These are phyloP conservation scores for Remersonia thermophila DNA, from an alignment of 2,329 filamentous ascomycete genomes.

Conservation along the genomic window DNA sequence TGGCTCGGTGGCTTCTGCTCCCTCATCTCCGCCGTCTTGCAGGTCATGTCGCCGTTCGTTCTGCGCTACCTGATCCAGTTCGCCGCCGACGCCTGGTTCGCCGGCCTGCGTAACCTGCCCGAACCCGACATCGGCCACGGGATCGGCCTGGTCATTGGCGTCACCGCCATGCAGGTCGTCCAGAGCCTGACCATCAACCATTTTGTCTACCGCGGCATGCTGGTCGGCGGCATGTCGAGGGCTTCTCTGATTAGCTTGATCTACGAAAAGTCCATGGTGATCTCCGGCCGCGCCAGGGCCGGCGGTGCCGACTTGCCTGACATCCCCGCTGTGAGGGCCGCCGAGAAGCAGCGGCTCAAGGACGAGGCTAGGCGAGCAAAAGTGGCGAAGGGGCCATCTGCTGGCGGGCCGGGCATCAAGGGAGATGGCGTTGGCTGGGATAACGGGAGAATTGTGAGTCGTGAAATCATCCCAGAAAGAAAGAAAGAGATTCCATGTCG, in stretches of 20 bases:
- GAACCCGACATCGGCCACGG: constrained; percentile 61
- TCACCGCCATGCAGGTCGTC: constrained; percentile 72
- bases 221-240: constrained; percentile 73
- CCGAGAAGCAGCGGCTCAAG: constrained; percentile 26
- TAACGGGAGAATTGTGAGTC: constrained; percentile 63
- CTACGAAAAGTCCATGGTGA: constrained; percentile 83
- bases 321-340: constrained; percentile 32
- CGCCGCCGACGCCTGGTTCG: constrained; percentile 64
- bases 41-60: constrained; percentile 75
- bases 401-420: constrained; percentile 38
- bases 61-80: constrained; percentile 81
- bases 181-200: constrained; percentile 78
- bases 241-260: constrained; percentile 75
- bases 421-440: constrained; percentile 75
- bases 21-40: constrained; percentile 57
- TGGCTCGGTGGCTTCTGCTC: constrained; percentile 71
- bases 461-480: no score
- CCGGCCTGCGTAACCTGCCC: constrained; percentile 36
- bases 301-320: constrained; percentile 52
- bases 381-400: constrained; percentile 30
- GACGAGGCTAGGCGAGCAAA: constrained; percentile 24
- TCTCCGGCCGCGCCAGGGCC: constrained; percentile 79
- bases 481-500: not conserved
- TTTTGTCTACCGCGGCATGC: constrained; percentile 86
- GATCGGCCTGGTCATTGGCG: constrained; percentile 70